Conservation (phyloP, 2,329 filamentous ascomycete species). For the Capronia americana region DNA sequence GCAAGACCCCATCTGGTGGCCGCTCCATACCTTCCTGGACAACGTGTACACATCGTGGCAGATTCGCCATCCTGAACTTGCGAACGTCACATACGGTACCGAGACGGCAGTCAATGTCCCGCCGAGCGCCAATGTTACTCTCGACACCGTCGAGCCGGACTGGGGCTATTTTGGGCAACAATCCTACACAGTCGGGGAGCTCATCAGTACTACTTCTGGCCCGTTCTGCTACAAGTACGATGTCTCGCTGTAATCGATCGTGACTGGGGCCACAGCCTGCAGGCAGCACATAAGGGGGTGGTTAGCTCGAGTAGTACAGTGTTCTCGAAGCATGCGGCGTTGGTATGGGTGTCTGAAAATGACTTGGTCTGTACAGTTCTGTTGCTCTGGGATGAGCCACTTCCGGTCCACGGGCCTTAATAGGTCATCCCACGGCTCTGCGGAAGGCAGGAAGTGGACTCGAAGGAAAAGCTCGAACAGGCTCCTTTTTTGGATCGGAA, state of each 20-base stretch:
- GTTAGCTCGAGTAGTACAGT: background rate
- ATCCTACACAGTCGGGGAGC: constrained; percentile 31
- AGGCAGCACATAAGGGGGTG: background rate
- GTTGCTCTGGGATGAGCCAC: background rate
- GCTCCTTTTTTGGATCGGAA: background rate
- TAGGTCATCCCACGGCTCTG: too few species aligned
- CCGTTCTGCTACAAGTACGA: constrained; percentile 42
- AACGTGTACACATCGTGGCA: constrained; percentile 41
- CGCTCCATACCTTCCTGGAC: constrained; percentile 39
- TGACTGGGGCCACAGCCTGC: background rate
- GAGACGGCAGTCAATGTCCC: constrained; percentile 39
- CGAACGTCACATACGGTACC: constrained; percentile 35
- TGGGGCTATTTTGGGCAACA: constrained; percentile 36
- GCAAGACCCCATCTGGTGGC: constrained; percentile 40
- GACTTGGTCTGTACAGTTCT: background rate
- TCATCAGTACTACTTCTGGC: constrained; percentile 39
- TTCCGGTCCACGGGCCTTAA: background rate
- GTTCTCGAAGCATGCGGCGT: background rate
- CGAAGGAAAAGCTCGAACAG: background rate
- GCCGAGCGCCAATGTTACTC: constrained; percentile 38
- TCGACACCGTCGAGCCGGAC: constrained; percentile 35
- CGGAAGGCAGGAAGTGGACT: background rate
- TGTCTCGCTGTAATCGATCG: constrained; percentile 29
- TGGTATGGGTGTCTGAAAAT: background rate
- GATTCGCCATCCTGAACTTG: constrained; percentile 35